These are phyloP conservation scores for Sporothrix euskadiensis DNA, from an alignment of 2,329 filamentous ascomycete genomes.

Conservation along the genomic window DNA sequence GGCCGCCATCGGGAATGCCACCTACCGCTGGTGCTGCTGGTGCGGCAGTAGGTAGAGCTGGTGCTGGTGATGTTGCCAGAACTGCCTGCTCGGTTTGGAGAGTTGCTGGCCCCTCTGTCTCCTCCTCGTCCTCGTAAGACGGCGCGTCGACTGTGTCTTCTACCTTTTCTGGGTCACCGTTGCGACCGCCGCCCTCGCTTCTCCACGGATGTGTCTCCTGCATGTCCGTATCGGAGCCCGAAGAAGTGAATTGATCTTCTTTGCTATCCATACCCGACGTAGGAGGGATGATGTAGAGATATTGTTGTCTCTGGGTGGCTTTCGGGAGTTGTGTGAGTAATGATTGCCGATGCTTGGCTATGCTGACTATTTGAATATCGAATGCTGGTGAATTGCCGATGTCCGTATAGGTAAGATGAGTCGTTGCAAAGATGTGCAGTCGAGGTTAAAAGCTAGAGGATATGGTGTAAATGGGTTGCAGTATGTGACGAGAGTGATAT, in stretches of 20 bases:
- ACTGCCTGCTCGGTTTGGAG: neutral
- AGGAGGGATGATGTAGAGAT: neutral
- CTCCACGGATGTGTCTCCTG: neutral
- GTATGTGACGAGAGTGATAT: neutral
- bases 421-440: neutral
- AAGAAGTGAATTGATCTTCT: neutral
- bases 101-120: neutral
- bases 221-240: conserved; percentile 1
- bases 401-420: neutral
- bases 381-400: neutral
- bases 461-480: neutral
- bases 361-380: neutral
- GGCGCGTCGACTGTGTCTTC: neutral
- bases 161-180: conserved; percentile 17
- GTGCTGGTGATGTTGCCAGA: neutral
- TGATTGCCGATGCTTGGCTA: neutral
- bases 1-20: conserved; percentile 41
- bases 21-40: neutral
- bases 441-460: neutral
- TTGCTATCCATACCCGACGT: neutral
- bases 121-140: neutral
- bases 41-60: neutral
- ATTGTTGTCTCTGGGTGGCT: neutral
- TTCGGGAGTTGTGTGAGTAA: neutral
- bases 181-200: neutral